Evolutionary conservation across 768 basidiomycete genomes (phyloP).

Genomic region (Tricholoma furcatifolium): DNA sequence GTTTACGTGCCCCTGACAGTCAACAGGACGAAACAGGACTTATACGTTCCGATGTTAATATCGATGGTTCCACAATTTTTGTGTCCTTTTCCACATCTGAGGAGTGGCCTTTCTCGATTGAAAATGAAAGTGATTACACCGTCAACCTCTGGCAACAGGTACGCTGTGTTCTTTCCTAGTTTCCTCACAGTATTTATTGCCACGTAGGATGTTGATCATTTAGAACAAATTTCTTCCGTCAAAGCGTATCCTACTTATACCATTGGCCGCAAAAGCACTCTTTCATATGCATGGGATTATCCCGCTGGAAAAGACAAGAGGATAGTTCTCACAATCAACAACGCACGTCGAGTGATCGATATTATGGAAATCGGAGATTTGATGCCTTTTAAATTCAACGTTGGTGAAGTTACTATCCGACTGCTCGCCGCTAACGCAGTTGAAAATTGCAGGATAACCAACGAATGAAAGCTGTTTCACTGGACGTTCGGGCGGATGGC

Average conservation of each 20-base stretch:
- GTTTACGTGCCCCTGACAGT: conserved; percentile 47
- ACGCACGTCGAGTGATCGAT: conserved; percentile 68
- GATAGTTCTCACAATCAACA: conserved; percentile 62
- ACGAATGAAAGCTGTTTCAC: conserved; percentile 67
- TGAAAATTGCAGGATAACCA: conserved; percentile 43
- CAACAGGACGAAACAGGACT: conserved; percentile 44
- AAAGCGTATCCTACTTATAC: conserved; percentile 51
- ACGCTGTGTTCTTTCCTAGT: conserved; percentile 7
- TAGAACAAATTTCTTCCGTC: conserved; percentile 28
- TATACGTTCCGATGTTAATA: conserved; percentile 72
- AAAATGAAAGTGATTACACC: conserved; percentile 80
- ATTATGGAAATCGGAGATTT: conserved; percentile 95
- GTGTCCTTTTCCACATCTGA: conserved; percentile 66
- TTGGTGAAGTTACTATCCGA: conserved; percentile 31
- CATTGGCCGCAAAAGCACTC: conserved; percentile 50
- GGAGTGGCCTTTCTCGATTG: conserved; percentile 89
- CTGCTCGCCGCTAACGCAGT: neutral
- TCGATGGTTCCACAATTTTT: conserved; percentile 89
- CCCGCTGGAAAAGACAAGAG: conserved; percentile 85
- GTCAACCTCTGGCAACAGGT: conserved; percentile 78
- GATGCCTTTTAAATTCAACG: conserved; percentile 83
- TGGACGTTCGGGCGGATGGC: conserved; percentile 91
- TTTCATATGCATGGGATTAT: conserved; percentile 90
- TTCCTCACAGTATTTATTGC: neutral
- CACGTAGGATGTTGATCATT: conserved; percentile 42